Conservation (phyloP, 805 yeast species). For the Lipomyces sp. region DNA sequence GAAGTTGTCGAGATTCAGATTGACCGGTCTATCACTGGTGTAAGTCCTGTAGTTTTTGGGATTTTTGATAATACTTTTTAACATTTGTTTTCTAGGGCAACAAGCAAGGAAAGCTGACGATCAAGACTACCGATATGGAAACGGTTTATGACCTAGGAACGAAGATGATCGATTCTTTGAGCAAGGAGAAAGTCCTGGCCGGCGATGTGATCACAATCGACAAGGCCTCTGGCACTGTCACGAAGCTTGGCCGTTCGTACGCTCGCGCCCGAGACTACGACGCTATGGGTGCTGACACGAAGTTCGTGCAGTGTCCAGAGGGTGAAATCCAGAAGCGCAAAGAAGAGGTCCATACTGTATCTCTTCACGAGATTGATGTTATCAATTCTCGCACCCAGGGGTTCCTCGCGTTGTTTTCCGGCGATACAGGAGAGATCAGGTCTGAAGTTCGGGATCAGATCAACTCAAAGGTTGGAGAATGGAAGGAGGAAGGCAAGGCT, state of each 20-base stretch:
- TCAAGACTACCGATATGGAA: slow-evolving; percentile 97
- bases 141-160: slow-evolving; percentile 93
- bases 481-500: slow-evolving; percentile 99
- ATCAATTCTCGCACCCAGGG: slow-evolving; percentile 98
- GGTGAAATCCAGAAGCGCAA: slow-evolving; percentile 96
- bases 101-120: slow-evolving; percentile 95
- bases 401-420: slow-evolving; percentile 88
- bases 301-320: slow-evolving; percentile 96
- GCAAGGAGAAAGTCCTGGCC: slow-evolving; percentile 91
- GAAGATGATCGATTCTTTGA: slow-evolving; percentile 90
- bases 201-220: slow-evolving; percentile 97
- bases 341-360: slow-evolving; percentile 96
- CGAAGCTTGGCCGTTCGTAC: slow-evolving; percentile 92
- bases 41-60: neutral
- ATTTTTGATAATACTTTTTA: neutral
- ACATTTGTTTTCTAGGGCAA: slow-evolving; percentile 54
- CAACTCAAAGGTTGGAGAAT: slow-evolving; percentile 93
- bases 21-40: slow-evolving; percentile 86
- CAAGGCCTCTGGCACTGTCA: slow-evolving; percentile 90
- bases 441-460: slow-evolving; percentile 95
- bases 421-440: slow-evolving; percentile 97
- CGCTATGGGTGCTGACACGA: slow-evolving; percentile 97
- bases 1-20: slow-evolving; percentile 97
- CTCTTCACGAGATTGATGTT: slow-evolving; percentile 95
- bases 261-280: slow-evolving; percentile 96